Conservation (phyloP, 345 rosid species). For the Salix purpurea region DNA sequence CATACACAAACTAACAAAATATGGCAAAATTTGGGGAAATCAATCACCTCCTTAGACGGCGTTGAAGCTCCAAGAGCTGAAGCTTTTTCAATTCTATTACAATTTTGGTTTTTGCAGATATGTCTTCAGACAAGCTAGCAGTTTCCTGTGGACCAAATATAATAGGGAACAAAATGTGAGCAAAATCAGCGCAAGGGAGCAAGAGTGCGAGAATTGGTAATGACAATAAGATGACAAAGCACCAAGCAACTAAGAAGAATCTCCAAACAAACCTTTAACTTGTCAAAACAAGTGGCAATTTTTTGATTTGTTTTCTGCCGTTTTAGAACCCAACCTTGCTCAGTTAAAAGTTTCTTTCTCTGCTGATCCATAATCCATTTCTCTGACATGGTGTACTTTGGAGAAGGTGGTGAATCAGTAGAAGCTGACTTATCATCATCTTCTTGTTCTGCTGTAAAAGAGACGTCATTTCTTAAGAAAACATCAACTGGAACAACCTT, state of each 20-base stretch:
- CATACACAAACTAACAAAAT: neutral
- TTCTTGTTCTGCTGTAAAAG: constrained; percentile 42
- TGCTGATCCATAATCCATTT: constrained; percentile 74
- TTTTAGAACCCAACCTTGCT: constrained; percentile 58
- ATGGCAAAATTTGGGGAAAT: neutral
- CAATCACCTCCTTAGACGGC: constrained; percentile 68
- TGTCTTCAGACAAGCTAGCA: constrained; percentile 78
- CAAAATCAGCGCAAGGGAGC: neutral
- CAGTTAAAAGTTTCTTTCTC: constrained; percentile 47
- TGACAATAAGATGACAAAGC: neutral
- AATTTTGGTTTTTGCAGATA: constrained; percentile 81
- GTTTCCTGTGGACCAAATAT: constrained; percentile 43
- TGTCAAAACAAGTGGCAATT: constrained; percentile 52
- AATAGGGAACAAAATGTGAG: neutral
- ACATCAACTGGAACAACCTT: constrained; percentile 18
- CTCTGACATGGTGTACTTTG: constrained; percentile 74
- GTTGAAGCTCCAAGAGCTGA: constrained; percentile 70
- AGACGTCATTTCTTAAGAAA: constrained; percentile 22
- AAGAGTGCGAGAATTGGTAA: neutral
- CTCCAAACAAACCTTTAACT: constrained; percentile 57
- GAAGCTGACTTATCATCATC: constrained; percentile 47
- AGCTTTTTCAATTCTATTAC: constrained; percentile 91
- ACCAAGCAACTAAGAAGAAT: neutral
- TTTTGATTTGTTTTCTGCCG: constrained; percentile 60
- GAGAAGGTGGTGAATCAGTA: constrained; percentile 40